Evolutionary conservation across 345 rosid genomes (phyloP), one percentile per base, ranked within the genome.

Genomic region (Durio zibethinus): DNA sequence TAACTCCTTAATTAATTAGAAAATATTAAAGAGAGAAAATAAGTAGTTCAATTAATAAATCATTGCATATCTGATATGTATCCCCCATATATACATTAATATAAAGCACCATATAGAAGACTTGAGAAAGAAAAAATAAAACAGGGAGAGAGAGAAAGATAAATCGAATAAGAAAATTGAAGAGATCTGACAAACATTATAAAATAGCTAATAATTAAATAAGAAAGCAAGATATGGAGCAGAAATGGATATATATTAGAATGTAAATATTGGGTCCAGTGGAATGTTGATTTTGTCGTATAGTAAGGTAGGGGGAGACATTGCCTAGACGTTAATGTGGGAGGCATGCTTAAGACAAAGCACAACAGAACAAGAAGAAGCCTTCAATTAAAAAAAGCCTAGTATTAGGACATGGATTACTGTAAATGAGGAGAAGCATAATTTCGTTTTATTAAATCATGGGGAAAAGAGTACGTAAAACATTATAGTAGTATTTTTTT

Each of bases 201-300:
- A 0, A 29, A 52, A 23, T n/a, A 25, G 11, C 11, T 56, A 29
- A 66, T 48, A 52, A 7, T 50, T 15, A 66, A 43, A 23, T 33
- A 56, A 57, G 9, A 70, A 25, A 64, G 15, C 2, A 21, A 72
- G 42, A 53, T 76, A 72, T 52, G 54, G 60, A 57, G 38, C 20
- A 77, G 53, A 68, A n/a, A 70, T 33, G 72, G 69, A 65, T 42
- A 74, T 42, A 61, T 29, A 48, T 1, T 25, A 70, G 57, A 38
- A 72, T 52, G 15, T 68, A 65, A 70, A 54, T 73, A 25, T 63
- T 25, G 73, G 80, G 61, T 67, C 64, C 82, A 75, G 72, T 73
- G 67, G 82, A 83, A 84, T 87, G 85, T 89, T 79, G 73, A 77
- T 76, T 81, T 87, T 87, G 88, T 83, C 87, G 82, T 79, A 25